A percentile compares a stretch with the other conserved stretches of the same genome.
Evolutionary conservation across 2,329 filamentous ascomycete species (phyloP).

Genomic region (Pezicula radicicola): DNA sequence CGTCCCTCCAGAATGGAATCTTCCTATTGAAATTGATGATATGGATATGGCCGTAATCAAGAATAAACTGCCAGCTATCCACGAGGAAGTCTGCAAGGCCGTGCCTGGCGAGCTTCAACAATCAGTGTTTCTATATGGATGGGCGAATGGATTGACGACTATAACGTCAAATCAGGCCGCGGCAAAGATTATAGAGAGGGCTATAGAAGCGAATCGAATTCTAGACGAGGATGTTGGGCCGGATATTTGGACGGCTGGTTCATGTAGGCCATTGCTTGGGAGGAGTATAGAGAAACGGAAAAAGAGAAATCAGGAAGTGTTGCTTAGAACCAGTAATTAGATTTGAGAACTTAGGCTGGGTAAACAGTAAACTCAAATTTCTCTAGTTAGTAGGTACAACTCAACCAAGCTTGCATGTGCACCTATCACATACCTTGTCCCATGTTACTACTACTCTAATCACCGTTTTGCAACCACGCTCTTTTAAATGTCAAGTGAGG

Average conservation of each 20-base stretch:
- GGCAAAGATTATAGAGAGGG: constrained; percentile 57
- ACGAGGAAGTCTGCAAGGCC: constrained; percentile 38
- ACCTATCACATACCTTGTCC: no score
- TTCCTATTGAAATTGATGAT: constrained; percentile 55
- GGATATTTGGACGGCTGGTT: constrained; percentile 61
- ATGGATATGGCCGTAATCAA: constrained; percentile 36
- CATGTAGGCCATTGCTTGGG: constrained; percentile 62
- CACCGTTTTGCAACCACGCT: no score
- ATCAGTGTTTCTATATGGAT: constrained; percentile 68
- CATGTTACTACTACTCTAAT: no score
- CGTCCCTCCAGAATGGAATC: constrained; percentile 48
- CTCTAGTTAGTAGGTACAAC: no score
- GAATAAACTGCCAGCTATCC: constrained; percentile 40
- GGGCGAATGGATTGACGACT: constrained; percentile 55
- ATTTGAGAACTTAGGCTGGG: no score
- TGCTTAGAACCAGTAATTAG: no score
- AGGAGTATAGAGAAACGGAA: constrained; percentile 49
- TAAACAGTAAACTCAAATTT: no score
- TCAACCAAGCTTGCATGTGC: no score
- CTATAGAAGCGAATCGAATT: constrained; percentile 49
- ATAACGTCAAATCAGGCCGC: constrained; percentile 65
- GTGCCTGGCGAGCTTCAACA: constrained; percentile 45
- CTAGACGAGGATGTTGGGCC: constrained; percentile 52
- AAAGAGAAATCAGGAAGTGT: no score
- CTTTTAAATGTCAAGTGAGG: no score